Conservation (phyloP, 2,329 filamentous ascomycete genomes). For the Exophiala spinifera region DNA sequence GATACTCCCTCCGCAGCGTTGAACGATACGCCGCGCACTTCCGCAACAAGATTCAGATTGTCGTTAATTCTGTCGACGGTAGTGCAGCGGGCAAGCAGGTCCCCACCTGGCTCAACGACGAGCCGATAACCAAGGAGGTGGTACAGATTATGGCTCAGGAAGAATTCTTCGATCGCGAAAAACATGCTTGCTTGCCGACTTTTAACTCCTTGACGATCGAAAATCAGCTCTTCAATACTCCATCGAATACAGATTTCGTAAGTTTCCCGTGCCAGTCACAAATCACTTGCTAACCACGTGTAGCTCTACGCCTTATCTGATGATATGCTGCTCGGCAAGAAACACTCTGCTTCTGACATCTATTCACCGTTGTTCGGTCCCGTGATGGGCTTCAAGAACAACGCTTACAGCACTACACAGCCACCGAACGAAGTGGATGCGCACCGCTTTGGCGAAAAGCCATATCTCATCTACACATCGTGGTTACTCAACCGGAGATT, state of each 20-base stretch:
- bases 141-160: constrained; percentile 23
- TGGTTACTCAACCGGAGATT: constrained; percentile 24
- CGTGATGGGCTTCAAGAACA: constrained; percentile 25
- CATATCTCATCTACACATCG: constrained; percentile 24
- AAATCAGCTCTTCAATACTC: constrained; percentile 24
- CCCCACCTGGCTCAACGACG: constrained; percentile 19
- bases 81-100: constrained; percentile 14
- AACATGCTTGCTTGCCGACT: constrained; percentile 20
- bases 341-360: constrained; percentile 20
- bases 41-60: constrained; percentile 23
- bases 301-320: constrained; percentile 23
- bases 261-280: neutral
- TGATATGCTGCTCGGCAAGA: constrained; percentile 20
- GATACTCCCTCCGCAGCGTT: constrained; percentile 21
- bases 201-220: constrained; percentile 26
- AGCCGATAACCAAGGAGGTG: constrained; percentile 8
- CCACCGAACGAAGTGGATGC: constrained; percentile 19
- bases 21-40: constrained; percentile 19
- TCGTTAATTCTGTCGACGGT: constrained; percentile 21
- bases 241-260: constrained; percentile 19
- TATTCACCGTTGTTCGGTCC: constrained; percentile 22
- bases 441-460: constrained; percentile 23
- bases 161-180: constrained; percentile 21
- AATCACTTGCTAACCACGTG: constrained; percentile 3
- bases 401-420: constrained; percentile 20